These are phyloP conservation scores for Tetraselmis chui DNA, from an alignment of 139 green algal species.

Conservation along the genomic window DNA sequence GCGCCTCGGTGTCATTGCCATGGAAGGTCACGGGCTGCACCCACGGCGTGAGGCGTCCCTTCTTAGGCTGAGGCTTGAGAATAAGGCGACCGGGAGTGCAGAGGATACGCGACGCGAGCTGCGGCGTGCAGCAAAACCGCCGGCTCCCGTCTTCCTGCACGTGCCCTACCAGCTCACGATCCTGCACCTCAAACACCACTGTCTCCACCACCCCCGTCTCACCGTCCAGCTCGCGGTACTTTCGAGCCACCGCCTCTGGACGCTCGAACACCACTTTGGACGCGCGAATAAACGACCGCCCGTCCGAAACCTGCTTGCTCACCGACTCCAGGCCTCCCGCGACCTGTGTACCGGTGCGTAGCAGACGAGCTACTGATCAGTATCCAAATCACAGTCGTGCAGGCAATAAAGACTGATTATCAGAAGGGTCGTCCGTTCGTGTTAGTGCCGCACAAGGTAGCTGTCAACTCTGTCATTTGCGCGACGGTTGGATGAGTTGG, in stretches of 20 bases:
- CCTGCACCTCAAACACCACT: conserved; percentile 51
- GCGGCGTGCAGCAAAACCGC: conserved; percentile 47
- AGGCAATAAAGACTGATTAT: no score
- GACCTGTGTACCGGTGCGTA: conserved; percentile 25
- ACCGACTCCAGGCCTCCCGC: conserved; percentile 24
- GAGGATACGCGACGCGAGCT: conserved; percentile 34
- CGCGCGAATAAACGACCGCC: conserved; percentile 45
- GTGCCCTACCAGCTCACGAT: conserved; percentile 44
- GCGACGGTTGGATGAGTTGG: no score
- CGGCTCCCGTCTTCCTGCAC: conserved; percentile 15
- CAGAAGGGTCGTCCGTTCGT: no score
- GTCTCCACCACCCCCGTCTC: conserved; percentile 51
- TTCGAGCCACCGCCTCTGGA: conserved; percentile 18
- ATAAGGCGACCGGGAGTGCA: conserved; percentile 46
- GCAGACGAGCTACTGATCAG: no score
- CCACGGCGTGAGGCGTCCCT: conserved; percentile 35
- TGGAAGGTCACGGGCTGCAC: conserved; percentile 44
- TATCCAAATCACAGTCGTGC: no score
- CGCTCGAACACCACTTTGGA: conserved; percentile 39
- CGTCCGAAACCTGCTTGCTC: conserved; percentile 11
- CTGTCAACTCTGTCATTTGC: no score
- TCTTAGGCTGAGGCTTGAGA: conserved; percentile 12
- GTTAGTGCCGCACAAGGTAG: no score
- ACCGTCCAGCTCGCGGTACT: conserved; percentile 24
- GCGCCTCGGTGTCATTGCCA: conserved; percentile 33